Evolutionary conservation across 2,329 filamentous ascomycete species (phyloP).

Genomic region (Botrytis tulipae): DNA sequence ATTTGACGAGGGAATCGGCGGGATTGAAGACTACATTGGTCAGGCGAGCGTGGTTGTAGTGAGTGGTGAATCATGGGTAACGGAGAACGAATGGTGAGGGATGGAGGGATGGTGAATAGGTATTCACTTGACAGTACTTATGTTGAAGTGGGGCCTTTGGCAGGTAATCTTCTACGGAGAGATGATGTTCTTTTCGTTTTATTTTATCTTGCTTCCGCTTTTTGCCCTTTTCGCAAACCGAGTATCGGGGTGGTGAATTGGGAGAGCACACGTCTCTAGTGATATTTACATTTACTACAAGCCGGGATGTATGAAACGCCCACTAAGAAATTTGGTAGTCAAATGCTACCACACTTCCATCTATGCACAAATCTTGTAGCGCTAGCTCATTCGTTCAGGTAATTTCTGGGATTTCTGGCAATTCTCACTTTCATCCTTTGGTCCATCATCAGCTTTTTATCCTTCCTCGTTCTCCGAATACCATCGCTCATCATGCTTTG

Average conservation of each 20-base stretch:
- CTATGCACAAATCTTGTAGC: no score
- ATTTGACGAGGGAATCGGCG: background rate
- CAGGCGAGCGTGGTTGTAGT: background rate
- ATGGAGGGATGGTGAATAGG: background rate
- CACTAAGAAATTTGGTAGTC: no score
- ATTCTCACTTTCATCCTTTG: background rate
- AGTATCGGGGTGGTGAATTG: no score
- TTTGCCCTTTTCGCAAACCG: background rate
- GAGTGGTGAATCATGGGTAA: background rate
- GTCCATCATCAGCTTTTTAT: background rate
- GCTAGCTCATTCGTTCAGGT: no score
- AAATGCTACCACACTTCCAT: no score
- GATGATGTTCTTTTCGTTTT: background rate
- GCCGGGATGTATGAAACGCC: no score
- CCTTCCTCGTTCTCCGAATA: background rate
- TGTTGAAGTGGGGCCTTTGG: no score
- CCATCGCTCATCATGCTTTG: background rate
- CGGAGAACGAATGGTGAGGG: background rate
- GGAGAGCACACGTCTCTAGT: no score
- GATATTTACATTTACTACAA: no score
- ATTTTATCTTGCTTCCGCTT: background rate
- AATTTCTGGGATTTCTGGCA: no score
- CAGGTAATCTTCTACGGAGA: background rate
- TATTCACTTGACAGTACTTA: background rate
- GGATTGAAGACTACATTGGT: background rate